Base-by-base conservation (phyloP, 2,329 filamentous ascomycete genomes). In the Corynespora cassiicola region DNA sequence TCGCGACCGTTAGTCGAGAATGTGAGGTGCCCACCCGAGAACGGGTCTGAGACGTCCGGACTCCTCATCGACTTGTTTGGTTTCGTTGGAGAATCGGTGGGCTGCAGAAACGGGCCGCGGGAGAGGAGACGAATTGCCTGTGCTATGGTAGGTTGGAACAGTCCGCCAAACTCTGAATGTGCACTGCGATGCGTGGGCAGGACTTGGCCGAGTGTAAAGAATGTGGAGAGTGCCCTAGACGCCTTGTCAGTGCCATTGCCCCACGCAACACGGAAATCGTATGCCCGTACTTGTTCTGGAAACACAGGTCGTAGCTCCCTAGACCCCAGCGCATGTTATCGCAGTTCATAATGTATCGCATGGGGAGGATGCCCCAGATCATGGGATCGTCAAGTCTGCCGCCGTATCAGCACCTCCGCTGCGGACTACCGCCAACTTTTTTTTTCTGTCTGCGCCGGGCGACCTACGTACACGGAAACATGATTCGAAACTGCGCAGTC, bases 251-350 rank as follows among this genome's bases (percentile, higher is more conserved):
- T 36, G n/a, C 25, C 11, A n/a, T 18, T 20, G 17, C 9, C 16
- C 15, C 16, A 27, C 22, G 36, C 25, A 22, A 39, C 18, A 16
- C 11, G 9, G 2, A n/a, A 3, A 1, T 8, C 6, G 5, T 20
- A 16, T 20, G 36, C 9, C 54, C 75, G 46, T 72, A 94, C 89
- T 82, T 85, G 63, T 89, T 92, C 58, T 85, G 86, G 69, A 95
- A 99, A 72, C 91, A 96, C 44, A 99, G 91, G 68, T 99, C 94
- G 66, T 96, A 89, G 58, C 90, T 95, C 16, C 89, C 94, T 37
- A 99, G 79, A 7, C 86, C 84, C 90, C 91, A 97, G 65, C 94
- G 83, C 59, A 90, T 78, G 63, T 91, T 94, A 39, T 79, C 76
- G 14, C 87, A 82, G 42, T 85, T 82, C 58, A 87, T 83, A 50